Evolutionary conservation across 768 basidiomycete species (phyloP).

Genomic region (Termitomyces sp.): DNA sequence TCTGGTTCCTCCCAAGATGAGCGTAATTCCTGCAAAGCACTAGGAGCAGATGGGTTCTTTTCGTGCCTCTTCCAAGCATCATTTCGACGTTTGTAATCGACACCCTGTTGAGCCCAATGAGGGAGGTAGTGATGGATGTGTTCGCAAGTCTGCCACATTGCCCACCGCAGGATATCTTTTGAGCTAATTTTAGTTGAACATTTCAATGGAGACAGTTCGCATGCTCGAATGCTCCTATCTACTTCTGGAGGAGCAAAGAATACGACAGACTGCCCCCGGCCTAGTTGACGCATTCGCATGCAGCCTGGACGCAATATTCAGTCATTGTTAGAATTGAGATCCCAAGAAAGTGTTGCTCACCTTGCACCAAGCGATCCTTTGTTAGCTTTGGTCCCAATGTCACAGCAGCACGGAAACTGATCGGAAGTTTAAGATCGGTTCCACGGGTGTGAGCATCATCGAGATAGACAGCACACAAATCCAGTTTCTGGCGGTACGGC

Average conservation of each 20-base stretch:
- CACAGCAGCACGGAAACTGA: conserved; percentile 13
- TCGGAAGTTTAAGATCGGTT: conserved; percentile 47
- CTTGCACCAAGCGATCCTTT: neutral
- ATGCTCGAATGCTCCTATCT: neutral
- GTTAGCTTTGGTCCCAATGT: neutral
- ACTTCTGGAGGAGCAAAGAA: neutral
- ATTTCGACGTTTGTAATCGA: neutral
- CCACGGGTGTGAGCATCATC: conserved; percentile 50
- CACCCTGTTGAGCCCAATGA: neutral
- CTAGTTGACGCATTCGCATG: neutral
- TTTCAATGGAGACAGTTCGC: neutral
- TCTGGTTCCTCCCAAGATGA: neutral
- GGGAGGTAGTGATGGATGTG: neutral
- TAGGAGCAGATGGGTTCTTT: neutral
- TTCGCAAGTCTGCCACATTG: neutral
- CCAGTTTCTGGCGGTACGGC: conserved; percentile 24
- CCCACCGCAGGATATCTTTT: neutral
- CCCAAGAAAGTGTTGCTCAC: neutral
- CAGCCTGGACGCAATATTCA: neutral
- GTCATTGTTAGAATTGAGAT: neutral
- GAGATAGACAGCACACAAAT: conserved; percentile 30
- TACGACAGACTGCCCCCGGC: neutral
- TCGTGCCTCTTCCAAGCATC: neutral
- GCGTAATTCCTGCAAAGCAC: neutral
- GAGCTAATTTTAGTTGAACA: neutral